Evolutionary conservation across 2,329 filamentous ascomycete species (phyloP).

Genomic region (Neodidymelliopsis sp.): DNA sequence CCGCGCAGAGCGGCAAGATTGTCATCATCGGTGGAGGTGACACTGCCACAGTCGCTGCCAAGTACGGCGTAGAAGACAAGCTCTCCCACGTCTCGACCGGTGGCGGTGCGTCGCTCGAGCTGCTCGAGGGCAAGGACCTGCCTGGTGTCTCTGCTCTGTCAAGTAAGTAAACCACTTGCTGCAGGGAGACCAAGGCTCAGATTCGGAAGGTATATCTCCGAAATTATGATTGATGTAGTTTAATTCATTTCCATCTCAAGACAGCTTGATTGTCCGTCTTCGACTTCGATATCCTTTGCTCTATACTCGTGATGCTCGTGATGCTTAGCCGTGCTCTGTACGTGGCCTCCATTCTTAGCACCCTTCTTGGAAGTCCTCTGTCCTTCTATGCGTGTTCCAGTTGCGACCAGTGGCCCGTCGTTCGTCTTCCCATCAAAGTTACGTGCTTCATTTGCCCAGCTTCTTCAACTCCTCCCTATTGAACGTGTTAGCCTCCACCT

Average conservation of each 20-base stretch:
- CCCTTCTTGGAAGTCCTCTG: not conserved
- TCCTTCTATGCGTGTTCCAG: not conserved
- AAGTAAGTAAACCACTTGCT: conserved; percentile 63
- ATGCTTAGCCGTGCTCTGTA: conserved; percentile 7
- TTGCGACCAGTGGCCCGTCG: not conserved
- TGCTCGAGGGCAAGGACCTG: conserved; percentile 97
- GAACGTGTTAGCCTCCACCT: conserved; percentile 10
- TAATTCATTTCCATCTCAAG: conserved; percentile 34
- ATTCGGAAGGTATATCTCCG: conserved; percentile 43
- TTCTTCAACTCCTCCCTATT: conserved; percentile 90
- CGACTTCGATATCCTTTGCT: conserved; percentile 3
- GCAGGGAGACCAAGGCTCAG: conserved; percentile 32
- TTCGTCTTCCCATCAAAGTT: conserved; percentile 4
- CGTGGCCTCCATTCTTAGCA: not conserved
- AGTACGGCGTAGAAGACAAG: conserved; percentile 96
- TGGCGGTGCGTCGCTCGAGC: conserved; percentile 92
- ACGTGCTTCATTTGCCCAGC: conserved; percentile 70
- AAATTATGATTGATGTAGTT: conserved; percentile 45
- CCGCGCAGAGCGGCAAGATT: conserved; percentile 83
- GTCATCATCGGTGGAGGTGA: conserved; percentile 99
- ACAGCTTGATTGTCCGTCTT: conserved; percentile 25
- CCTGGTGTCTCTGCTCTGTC: conserved; percentile 93
- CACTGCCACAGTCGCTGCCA: conserved; percentile 95
- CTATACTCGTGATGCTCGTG: conserved; percentile 17
- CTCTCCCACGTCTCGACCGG: conserved; percentile 98